Evolutionary conservation across 108 stramenopile species (phyloP).

Genomic region (Mayamaea pseudoterrestris): DNA sequence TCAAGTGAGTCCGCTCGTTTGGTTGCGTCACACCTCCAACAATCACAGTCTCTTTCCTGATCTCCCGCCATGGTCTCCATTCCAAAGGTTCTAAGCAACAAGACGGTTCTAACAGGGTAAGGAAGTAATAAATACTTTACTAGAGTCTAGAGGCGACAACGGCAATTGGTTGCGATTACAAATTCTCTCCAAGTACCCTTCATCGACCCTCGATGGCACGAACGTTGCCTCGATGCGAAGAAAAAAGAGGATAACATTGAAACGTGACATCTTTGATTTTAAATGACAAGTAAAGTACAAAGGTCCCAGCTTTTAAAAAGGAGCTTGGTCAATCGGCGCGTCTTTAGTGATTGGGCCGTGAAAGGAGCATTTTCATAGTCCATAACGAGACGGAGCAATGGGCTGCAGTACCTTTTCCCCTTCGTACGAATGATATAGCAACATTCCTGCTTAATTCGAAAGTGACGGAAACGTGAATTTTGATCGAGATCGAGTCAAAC

Average conservation of each 20-base stretch:
- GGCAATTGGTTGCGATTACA: background rate
- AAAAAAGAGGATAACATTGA: background rate
- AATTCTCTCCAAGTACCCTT: background rate
- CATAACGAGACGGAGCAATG: too few relatives aligned
- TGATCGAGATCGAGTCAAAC: background rate
- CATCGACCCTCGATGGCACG: background rate
- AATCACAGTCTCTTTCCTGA: too few relatives aligned
- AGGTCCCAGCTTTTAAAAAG: background rate
- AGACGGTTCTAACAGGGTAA: conserved; percentile 9
- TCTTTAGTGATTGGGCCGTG: too few relatives aligned
- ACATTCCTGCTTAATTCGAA: background rate
- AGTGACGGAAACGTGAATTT: background rate
- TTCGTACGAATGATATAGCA: background rate
- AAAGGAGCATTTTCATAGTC: too few relatives aligned
- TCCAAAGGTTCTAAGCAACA: conserved; percentile 5
- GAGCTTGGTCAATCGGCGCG: background rate
- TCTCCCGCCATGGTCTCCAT: background rate
- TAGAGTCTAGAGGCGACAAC: background rate
- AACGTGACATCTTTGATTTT: background rate
- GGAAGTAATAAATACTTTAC: background rate
- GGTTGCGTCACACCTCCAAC: background rate
- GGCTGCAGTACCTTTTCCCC: too few relatives aligned
- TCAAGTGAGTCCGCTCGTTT: too few relatives aligned
- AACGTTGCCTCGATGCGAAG: background rate
- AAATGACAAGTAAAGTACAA: background rate